phyloP scores from a whole-genome alignment of 257 asterid genomes.

The Pogostemon cablin region DNA sequence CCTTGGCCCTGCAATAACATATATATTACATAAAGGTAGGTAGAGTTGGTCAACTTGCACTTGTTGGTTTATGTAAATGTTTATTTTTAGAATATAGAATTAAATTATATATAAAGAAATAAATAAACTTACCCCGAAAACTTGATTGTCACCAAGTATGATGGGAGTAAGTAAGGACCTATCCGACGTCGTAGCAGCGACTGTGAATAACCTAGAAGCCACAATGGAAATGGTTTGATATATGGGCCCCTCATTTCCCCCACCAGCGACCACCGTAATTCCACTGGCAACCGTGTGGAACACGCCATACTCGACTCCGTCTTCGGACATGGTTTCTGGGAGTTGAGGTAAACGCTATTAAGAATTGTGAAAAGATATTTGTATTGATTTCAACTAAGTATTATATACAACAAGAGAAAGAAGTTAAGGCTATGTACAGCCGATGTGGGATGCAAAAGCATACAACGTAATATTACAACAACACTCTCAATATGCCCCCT shows the following conservation, averaged over 20 bases:
- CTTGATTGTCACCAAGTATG: constrained; percentile 35
- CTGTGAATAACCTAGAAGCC: constrained; percentile 51
- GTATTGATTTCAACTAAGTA: too few relatives aligned
- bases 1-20: not conserved
- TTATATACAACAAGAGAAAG: too few relatives aligned
- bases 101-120: too few relatives aligned
- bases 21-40: too few relatives aligned
- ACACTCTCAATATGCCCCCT: too few relatives aligned
- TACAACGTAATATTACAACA: too few relatives aligned
- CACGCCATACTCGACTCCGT: constrained; percentile 33
- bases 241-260: constrained; percentile 44
- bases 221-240: constrained; percentile 32
- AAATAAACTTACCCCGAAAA: constrained; percentile 2
- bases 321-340: constrained; percentile 33
- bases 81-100: too few relatives aligned
- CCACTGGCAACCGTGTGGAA: constrained; percentile 44
- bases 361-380: too few relatives aligned
- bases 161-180: constrained; percentile 37
- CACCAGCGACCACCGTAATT: constrained; percentile 41
- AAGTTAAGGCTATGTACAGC: too few relatives aligned
- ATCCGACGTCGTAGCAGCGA: constrained; percentile 42
- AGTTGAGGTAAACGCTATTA: constrained; percentile 14
- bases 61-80: too few relatives aligned
- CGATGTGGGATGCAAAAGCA: too few relatives aligned
- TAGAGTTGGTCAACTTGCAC: too few relatives aligned